Base-by-base conservation (phyloP, 1,284 basidiomycete genomes). In the Cystobasidium sp. region DNA sequence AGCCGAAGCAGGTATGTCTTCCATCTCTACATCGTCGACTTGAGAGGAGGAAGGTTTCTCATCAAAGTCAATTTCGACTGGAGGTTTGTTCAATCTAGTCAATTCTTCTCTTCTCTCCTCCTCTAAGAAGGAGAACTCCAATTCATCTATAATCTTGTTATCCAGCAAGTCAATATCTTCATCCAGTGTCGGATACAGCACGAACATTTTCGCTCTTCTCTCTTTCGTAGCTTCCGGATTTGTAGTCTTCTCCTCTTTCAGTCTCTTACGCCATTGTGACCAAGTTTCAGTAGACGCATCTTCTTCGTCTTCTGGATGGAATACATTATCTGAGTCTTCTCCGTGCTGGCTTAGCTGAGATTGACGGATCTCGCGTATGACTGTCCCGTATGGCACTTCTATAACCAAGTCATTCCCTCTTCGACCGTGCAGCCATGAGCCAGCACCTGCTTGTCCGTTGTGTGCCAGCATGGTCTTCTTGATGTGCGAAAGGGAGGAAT, bases 331-430 rank as follows among this genome's bases (percentile, higher is more conserved):
- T 68, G 88, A 88, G 80, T 91, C 86, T 80, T 90, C 90, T 86
- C 88, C 89, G 76, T 86, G 86, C 81, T 90, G 88, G 76, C 85
- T 86, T 43, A 84, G 83, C 56, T 59, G 31, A 31, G 31, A 31
- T 31, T 55, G 74, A 24, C 87, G 85, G 51, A 94, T 85, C 79
- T 95, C 90, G 46, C 88, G 87, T 5, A 97, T 89, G 72, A 97
- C 88, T 0, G 94, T 97, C 0, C 94, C 94, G 0, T 95, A 83
- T 0, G 94, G 95, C 0, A 97, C 93, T 47, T 86, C 85, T 68
- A 97, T 87, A 49, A 93, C 84, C 2, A 88, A 84, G 14, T 94
- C 92, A 1, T 86, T 81, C 0, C 89, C 92, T 68, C 87, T 86
- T 76, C 86, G 87, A 0, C 95, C 95, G 79, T 92, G 91, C 78